These are phyloP conservation scores for Coffea canephora DNA, from an alignment of 257 asterid genomes.

Conservation along the genomic window DNA sequence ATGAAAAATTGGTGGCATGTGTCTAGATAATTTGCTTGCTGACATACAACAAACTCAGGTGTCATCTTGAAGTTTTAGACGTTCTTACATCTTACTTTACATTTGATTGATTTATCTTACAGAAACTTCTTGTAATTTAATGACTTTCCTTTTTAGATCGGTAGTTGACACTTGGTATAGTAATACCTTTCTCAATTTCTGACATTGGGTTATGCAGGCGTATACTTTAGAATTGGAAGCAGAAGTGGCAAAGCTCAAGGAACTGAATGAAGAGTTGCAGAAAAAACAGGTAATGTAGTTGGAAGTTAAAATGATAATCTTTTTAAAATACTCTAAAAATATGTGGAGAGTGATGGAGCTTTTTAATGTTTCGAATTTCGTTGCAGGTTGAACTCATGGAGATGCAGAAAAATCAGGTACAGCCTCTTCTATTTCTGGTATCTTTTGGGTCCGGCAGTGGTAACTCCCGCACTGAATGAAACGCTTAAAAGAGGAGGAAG, in stretches of 20 bases:
- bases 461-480: not conserved
- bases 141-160: not conserved
- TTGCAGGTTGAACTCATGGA: slow-evolving; percentile 69
- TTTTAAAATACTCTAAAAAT: not conserved
- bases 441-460: not conserved
- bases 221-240: slow-evolving; percentile 91
- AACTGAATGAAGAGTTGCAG: slow-evolving; percentile 66
- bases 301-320: slow-evolving; percentile 9
- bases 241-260: slow-evolving; percentile 78
- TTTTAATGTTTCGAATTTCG: not conserved
- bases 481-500: not conserved
- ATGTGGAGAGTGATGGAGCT: not conserved
- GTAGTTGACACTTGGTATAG: not conserved
- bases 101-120: too few species aligned
- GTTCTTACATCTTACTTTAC: not conserved
- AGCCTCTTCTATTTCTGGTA: slow-evolving; percentile 4
- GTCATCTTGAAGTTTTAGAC: not conserved
- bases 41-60: not conserved
- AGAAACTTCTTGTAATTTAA: not conserved
- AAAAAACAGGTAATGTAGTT: slow-evolving; percentile 62
- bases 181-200: not conserved
- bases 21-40: not conserved
- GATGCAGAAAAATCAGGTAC: slow-evolving; percentile 82
- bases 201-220: slow-evolving; percentile 47
- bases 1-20: not conserved